Evolutionary conservation across 2,329 filamentous ascomycete genomes (phyloP).

Genomic region (Exophiala viscosa): DNA sequence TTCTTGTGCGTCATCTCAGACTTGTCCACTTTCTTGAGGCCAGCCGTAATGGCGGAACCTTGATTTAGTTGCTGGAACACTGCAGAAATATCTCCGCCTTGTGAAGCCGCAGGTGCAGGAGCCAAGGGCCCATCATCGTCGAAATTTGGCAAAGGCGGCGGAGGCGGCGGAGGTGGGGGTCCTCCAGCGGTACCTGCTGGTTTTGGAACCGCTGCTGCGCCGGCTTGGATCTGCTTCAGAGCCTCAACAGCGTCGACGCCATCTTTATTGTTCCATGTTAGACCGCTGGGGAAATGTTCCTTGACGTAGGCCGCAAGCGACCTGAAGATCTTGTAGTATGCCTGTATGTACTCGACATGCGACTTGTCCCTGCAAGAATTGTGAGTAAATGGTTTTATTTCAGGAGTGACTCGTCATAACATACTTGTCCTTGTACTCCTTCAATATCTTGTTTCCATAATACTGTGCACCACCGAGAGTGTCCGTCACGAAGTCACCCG

Average conservation of each 20-base stretch:
- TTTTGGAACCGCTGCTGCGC: conserved; percentile 30
- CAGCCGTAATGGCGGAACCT: conserved; percentile 80
- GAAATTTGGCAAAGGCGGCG: conserved; percentile 44
- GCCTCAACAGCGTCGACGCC: conserved; percentile 68
- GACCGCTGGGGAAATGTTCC: conserved; percentile 71
- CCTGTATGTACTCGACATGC: conserved; percentile 83
- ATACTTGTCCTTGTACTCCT: conserved; percentile 80
- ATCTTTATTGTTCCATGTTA: conserved; percentile 81
- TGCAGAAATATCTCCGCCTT: conserved; percentile 66
- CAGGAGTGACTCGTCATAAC: conserved; percentile 24
- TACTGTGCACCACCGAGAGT: conserved; percentile 81
- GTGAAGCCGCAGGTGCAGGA: conserved; percentile 43
- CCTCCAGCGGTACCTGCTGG: conserved; percentile 37
- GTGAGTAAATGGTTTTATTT: conserved; percentile 25
- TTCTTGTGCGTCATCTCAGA: conserved; percentile 99
- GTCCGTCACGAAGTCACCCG: conserved; percentile 80
- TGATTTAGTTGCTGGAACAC: conserved; percentile 91
- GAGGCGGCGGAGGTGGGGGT: conserved; percentile 49
- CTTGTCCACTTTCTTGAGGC: conserved; percentile 87
- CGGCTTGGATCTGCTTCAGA: conserved; percentile 55
- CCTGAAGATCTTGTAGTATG: conserved; percentile 89
- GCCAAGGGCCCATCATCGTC: conserved; percentile 60
- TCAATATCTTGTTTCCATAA: conserved; percentile 90
- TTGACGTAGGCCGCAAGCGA: conserved; percentile 80
- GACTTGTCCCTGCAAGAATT: conserved; percentile 60